A percentile compares a stretch with the other conserved stretches of the same genome.
Evolutionary conservation across 1,139 yeast genomes (phyloP).

Genomic region (Yarrowia galli): DNA sequence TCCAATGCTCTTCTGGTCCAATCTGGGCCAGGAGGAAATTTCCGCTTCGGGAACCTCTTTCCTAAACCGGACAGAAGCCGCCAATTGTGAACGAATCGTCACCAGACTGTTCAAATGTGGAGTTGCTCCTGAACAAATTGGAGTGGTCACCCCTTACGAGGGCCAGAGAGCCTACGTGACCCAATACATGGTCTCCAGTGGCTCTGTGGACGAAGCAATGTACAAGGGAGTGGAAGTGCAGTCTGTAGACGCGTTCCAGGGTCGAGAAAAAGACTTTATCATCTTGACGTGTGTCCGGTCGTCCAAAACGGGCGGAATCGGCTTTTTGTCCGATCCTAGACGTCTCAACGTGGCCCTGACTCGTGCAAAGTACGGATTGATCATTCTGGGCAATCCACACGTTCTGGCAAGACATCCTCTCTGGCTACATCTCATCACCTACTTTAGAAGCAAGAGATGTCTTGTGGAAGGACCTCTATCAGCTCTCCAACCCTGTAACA

Average conservation of each 20-base stretch:
- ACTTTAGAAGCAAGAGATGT: slow-evolving; percentile 84
- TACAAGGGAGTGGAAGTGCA: slow-evolving; percentile 84
- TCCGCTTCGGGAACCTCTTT: slow-evolving; percentile 85
- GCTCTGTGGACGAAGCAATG: slow-evolving; percentile 66
- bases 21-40: slow-evolving; percentile 87
- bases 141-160: slow-evolving; percentile 93
- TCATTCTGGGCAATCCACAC: slow-evolving; percentile 84
- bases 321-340: slow-evolving; percentile 87
- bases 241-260: slow-evolving; percentile 95
- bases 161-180: slow-evolving; percentile 88
- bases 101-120: slow-evolving; percentile 80
- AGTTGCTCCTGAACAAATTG: slow-evolving; percentile 81
- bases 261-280: slow-evolving; percentile 91
- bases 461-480: slow-evolving; percentile 92
- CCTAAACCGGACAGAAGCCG: slow-evolving; percentile 87
- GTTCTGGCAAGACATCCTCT: slow-evolving; percentile 72
- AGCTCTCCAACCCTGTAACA: slow-evolving; percentile 74
- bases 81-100: slow-evolving; percentile 83
- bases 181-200: slow-evolving; percentile 79
- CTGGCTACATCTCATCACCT: slow-evolving; percentile 81
- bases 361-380: slow-evolving; percentile 85
- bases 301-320: slow-evolving; percentile 80
- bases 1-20: slow-evolving; percentile 97
- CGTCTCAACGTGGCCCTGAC: slow-evolving; percentile 93
- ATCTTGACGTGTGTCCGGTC: slow-evolving; percentile 92